These are phyloP conservation scores for Stagonosporopsis vannaccii DNA, from an alignment of 2,329 filamentous ascomycete genomes.

Conservation along the genomic window DNA sequence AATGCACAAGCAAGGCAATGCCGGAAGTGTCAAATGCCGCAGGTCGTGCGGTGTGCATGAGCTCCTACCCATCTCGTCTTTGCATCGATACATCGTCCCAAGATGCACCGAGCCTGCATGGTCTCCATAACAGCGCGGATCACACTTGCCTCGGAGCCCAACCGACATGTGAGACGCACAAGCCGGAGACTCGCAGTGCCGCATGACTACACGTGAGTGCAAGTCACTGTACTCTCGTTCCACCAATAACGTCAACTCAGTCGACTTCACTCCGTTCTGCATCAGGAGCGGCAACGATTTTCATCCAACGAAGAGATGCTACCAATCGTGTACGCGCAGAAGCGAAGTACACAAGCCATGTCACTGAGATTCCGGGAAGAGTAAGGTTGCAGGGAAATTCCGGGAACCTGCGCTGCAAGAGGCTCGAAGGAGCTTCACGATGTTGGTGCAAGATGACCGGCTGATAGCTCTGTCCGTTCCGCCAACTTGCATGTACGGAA, in stretches of 20 bases:
- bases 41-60: conserved; percentile 2
- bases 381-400: conserved; percentile 7
- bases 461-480: conserved; percentile 16
- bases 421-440: conserved; percentile 13
- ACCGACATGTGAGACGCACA: conserved; percentile 24
- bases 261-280: conserved; percentile 28
- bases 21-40: conserved; percentile 7
- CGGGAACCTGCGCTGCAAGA: conserved; percentile 11
- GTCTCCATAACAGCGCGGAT: conserved; percentile 14
- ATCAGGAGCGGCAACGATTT: conserved; percentile 17
- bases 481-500: conserved; percentile 11
- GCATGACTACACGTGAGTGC: conserved; percentile 28
- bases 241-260: conserved; percentile 14
- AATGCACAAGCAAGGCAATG: conserved; percentile 4
- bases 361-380: conserved; percentile 1
- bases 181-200: conserved; percentile 5
- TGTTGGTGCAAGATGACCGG: conserved; percentile 20
- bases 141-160: conserved; percentile 17
- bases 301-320: conserved; percentile 1
- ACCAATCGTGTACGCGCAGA: conserved; percentile 4
- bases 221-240: conserved; percentile 9
- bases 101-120: conserved; percentile 8
- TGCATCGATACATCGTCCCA: conserved; percentile 9
- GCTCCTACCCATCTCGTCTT: conserved; percentile 12
- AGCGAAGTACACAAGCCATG: conserved; percentile 1